Evolutionary conservation across 768 basidiomycete species (phyloP).

Genomic region (Tulasnella sp.): DNA sequence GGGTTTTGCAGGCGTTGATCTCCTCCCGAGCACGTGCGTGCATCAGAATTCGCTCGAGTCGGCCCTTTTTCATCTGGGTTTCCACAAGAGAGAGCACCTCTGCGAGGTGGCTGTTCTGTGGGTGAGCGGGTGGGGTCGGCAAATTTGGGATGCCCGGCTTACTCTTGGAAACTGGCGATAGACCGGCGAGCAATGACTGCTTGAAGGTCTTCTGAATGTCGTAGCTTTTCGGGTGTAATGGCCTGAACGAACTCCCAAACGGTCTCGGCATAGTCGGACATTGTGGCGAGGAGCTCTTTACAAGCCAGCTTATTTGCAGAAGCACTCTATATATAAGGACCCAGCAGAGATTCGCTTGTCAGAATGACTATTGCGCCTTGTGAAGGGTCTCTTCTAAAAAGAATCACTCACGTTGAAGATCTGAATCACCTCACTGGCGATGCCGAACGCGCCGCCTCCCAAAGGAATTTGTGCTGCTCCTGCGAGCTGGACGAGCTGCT

Average conservation of each 20-base stretch:
- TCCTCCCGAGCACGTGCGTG: background rate
- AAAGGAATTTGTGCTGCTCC: background rate
- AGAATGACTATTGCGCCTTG: background rate
- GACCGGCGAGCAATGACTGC: background rate
- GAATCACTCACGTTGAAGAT: conserved; percentile 10
- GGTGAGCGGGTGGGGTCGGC: background rate
- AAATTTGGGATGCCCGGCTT: background rate
- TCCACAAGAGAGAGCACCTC: background rate
- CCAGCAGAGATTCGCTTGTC: background rate
- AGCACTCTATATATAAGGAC: background rate
- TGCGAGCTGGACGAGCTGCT: conserved; percentile 2
- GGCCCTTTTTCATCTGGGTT: background rate
- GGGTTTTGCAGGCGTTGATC: background rate
- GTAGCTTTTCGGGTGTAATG: background rate
- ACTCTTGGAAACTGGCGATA: background rate
- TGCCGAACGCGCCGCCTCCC: background rate
- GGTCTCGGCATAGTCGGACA: background rate
- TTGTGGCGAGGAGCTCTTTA: background rate
- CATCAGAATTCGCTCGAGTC: background rate
- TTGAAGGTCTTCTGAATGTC: background rate
- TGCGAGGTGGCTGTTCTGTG: background rate
- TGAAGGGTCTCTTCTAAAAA: background rate
- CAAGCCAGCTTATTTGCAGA: background rate
- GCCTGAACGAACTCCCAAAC: background rate
- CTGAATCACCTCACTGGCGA: conserved; percentile 4